Conservation (phyloP, 78 protist genomes). For the Emiliania huxleyi region DNA sequence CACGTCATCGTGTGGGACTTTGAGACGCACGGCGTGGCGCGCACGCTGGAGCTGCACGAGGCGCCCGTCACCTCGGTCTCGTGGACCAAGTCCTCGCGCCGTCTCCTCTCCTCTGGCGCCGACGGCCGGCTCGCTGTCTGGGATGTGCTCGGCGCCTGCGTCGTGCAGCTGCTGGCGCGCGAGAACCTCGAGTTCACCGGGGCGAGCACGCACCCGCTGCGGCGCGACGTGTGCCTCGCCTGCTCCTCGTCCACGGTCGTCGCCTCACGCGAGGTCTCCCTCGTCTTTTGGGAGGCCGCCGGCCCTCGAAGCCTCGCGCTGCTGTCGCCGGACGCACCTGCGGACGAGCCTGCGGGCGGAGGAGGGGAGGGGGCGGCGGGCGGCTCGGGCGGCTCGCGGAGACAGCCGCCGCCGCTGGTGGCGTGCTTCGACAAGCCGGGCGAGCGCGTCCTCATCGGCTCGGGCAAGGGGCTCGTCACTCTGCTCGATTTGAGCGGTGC, state of each 20-base stretch:
- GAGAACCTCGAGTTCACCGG: background rate
- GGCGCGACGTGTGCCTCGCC: background rate
- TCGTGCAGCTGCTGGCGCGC: background rate
- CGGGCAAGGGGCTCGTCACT: background rate
- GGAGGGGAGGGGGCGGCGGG: too few relatives aligned
- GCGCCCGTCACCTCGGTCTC: background rate
- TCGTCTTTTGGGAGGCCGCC: background rate
- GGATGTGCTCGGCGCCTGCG: background rate
- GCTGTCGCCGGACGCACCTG: background rate
- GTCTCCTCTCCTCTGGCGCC: background rate
- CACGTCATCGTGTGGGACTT: conserved; percentile 63
- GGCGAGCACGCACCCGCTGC: background rate
- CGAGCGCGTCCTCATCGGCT: background rate
- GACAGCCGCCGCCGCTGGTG: background rate
- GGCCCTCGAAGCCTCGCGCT: background rate
- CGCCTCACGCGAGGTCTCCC: background rate
- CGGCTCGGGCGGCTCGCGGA: background rate
- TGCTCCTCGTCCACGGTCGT: background rate
- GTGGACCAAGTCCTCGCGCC: background rate
- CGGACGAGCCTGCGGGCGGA: background rate
- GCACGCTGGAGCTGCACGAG: background rate
- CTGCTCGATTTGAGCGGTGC: background rate
- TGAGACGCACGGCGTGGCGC: conserved; percentile 53
- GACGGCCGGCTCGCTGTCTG: background rate
- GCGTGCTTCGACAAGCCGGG: background rate